Base-by-base conservation (phyloP, 2,329 filamentous ascomycete species). In the Colletotrichum sojae region DNA sequence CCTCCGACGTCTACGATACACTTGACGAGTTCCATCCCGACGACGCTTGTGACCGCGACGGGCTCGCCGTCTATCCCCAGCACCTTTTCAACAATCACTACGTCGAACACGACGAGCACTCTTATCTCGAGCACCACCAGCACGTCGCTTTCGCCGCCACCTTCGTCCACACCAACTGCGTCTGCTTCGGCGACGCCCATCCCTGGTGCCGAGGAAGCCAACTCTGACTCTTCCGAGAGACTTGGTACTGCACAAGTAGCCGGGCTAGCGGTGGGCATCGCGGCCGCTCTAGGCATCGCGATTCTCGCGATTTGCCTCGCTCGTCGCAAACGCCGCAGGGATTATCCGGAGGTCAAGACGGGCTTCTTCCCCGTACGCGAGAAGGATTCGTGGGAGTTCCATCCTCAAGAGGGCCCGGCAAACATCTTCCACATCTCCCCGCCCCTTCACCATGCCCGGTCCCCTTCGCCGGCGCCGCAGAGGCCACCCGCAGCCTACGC, bases 251-350 rank as follows among this genome's bases (percentile, higher is more conserved):
- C 53, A 4, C 71, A 72, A 45, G 54, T 72, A 15, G 65, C 66
- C 27, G 71, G 71, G 12, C 54, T 72, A 8, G 49, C 71, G 13
- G 69, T 72, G 15, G 71, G 71, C 25, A 43, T 72, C 13, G 69
- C 62, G 6, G 71, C 65, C 16, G 71, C 67, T 0, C 15, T 69
- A 3, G 70, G 83, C 5, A 72, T 91, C 18, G 85, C 83, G 6
- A 73, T 88, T 31, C 81, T 80, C 5, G 75, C 86, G 13, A 82
- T 89, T 25, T 72, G 87, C 8, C 63, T 86, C 15, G 80, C 82
- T 4, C 80, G 84, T 53, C 78, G 77, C 58, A 73, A 78, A 9
- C 83, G 85, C n/a, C 80, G 78, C 57, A 80, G 76, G 73, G 81
- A 77, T 20, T 81, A 81, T 58, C 77, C 73, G 31, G 78, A 78